A percentile compares a stretch with the other conserved stretches of the same genome.
Evolutionary conservation across 352 stramenopile genomes (phyloP).

Genomic region (Peronospora belbahrii): DNA sequence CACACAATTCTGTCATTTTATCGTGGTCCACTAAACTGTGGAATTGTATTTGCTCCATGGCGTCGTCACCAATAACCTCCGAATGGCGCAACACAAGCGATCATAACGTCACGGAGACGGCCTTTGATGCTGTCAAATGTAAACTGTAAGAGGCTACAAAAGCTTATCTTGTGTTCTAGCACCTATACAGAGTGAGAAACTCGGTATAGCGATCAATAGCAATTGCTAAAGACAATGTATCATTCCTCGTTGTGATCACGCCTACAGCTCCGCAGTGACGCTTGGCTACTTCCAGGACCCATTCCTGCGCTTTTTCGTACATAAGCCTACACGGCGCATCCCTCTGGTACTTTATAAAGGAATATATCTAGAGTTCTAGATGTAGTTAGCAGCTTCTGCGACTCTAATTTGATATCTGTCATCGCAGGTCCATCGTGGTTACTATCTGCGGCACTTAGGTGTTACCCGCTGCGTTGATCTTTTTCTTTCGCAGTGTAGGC

Average conservation of each 20-base stretch:
- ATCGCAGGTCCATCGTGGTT: slow-evolving; percentile 64
- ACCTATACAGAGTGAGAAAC: neutral
- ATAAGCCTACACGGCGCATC: slow-evolving; percentile 55
- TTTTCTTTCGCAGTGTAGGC: slow-evolving; percentile 42
- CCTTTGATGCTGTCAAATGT: slow-evolving; percentile 65
- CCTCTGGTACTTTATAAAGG: slow-evolving; percentile 35
- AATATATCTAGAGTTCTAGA: neutral
- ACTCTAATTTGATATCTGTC: neutral
- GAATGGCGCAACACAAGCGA: slow-evolving; percentile 48
- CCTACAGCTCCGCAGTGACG: slow-evolving; percentile 45
- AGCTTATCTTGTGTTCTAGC: neutral
- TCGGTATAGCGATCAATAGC: slow-evolving; percentile 1
- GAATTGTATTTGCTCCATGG: no score
- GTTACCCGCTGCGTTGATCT: slow-evolving; percentile 42
- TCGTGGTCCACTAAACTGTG: no score
- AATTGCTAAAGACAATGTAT: slow-evolving; percentile 16
- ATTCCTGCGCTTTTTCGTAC: slow-evolving; percentile 51
- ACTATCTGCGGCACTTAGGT: slow-evolving; percentile 61
- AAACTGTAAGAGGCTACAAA: slow-evolving; percentile 44
- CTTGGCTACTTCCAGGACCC: slow-evolving; percentile 54
- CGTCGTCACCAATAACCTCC: neutral
- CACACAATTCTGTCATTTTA: no score
- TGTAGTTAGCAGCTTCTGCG: neutral
- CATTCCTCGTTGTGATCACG: neutral
- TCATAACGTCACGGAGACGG: slow-evolving; percentile 75